A percentile compares a stretch with the other conserved stretches of the same genome.
Conservation (phyloP, 805 yeast genomes). For the Kazachstania taianensis region DNA sequence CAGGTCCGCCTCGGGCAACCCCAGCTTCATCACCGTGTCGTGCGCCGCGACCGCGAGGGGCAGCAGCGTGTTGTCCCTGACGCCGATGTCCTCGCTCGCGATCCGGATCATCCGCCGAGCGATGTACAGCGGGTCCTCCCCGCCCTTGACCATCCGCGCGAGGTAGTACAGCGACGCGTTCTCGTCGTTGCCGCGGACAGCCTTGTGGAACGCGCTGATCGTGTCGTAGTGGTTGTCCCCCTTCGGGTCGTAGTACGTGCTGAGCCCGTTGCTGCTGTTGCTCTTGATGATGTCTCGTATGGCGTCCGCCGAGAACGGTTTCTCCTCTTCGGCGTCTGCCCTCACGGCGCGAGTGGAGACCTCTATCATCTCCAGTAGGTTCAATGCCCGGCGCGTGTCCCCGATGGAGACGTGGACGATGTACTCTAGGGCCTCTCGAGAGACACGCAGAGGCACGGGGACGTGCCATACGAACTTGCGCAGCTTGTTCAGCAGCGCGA, state of each 20-base stretch:
- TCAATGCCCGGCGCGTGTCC: slow-evolving; percentile 78
- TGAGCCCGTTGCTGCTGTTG: slow-evolving; percentile 34
- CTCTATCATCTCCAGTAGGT: slow-evolving; percentile 68
- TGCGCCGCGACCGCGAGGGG: slow-evolving; percentile 83
- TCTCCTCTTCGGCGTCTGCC: slow-evolving; percentile 21
- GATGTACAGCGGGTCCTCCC: slow-evolving; percentile 86
- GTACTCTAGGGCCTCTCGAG: slow-evolving; percentile 50
- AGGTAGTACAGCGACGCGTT: slow-evolving; percentile 85
- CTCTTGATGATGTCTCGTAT: slow-evolving; percentile 37
- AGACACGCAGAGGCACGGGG: slow-evolving; percentile 36
- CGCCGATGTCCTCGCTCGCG: slow-evolving; percentile 91
- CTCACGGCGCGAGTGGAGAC: slow-evolving; percentile 45
- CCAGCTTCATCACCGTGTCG: slow-evolving; percentile 80
- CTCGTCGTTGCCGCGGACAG: slow-evolving; percentile 80
- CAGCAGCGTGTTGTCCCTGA: slow-evolving; percentile 69
- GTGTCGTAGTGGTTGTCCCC: slow-evolving; percentile 94
- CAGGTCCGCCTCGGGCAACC: slow-evolving; percentile 89
- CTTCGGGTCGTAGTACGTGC: slow-evolving; percentile 55
- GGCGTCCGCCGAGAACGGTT: slow-evolving; percentile 11
- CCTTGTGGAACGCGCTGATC: slow-evolving; percentile 90
- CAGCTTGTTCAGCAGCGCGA: slow-evolving; percentile 47
- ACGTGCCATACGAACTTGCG: slow-evolving; percentile 41
- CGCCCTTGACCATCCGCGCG: slow-evolving; percentile 82
- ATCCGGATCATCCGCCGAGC: slow-evolving; percentile 88
- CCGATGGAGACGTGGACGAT: slow-evolving; percentile 73